phyloP scores from a whole-genome alignment of 768 basidiomycete genomes.

The Pulveroboletus sp. region DNA sequence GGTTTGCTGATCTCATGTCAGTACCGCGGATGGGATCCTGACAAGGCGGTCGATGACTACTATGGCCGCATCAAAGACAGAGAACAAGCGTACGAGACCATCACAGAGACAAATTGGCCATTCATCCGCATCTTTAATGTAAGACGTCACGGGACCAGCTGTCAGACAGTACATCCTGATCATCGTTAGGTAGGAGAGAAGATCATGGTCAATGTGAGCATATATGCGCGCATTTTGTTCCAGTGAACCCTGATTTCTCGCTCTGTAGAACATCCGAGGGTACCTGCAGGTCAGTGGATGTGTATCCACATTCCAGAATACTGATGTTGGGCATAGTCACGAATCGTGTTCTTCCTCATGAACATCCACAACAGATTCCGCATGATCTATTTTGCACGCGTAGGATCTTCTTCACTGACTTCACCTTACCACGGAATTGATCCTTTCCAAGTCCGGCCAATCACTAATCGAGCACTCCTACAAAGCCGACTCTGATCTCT shows the following conservation, averaged over 20 bases:
- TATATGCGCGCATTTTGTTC: slow-evolving; percentile 1
- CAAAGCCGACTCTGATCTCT: slow-evolving; percentile 96
- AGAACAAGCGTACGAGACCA: slow-evolving; percentile 84
- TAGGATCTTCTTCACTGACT: slow-evolving; percentile 35
- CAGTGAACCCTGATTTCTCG: not conserved
- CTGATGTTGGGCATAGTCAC: slow-evolving; percentile 49
- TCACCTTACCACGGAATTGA: not conserved
- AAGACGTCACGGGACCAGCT: slow-evolving; percentile 16
- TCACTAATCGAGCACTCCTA: slow-evolving; percentile 98
- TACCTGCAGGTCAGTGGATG: slow-evolving; percentile 67
- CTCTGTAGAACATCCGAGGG: slow-evolving; percentile 69
- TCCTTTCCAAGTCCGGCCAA: slow-evolving; percentile 76
- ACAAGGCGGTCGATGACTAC: slow-evolving; percentile 90
- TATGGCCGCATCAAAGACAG: slow-evolving; percentile 84
- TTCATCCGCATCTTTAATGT: slow-evolving; percentile 94
- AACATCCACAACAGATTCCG: slow-evolving; percentile 94
- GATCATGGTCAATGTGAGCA: slow-evolving; percentile 84
- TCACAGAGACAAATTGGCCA: slow-evolving; percentile 88
- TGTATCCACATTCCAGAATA: not conserved
- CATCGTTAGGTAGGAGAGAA: slow-evolving; percentile 79
- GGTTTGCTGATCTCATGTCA: slow-evolving; percentile 29
- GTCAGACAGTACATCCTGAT: slow-evolving; percentile 5
- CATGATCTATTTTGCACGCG: slow-evolving; percentile 94
- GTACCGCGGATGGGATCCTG: slow-evolving; percentile 93
- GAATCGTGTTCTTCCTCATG: slow-evolving; percentile 99